Evolutionary conservation across 2,329 filamentous ascomycete genomes (phyloP), one percentile per base, ranked within the genome.

Genomic region (Celoporthe dispersa): DNA sequence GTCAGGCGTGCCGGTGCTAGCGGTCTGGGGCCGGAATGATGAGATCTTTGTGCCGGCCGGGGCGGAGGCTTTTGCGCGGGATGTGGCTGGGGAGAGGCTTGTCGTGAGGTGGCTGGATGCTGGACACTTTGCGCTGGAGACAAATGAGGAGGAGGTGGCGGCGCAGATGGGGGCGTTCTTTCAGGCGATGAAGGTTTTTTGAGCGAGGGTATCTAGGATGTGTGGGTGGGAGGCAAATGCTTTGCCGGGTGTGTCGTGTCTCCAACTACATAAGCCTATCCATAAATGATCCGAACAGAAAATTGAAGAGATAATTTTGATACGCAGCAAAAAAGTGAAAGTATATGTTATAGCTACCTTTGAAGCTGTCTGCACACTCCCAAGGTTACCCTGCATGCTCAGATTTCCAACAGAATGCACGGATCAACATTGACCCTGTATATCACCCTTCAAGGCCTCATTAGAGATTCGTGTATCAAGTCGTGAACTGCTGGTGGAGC

Each of bases 21-120:
- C 86, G 1, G 80, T 85, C 3, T 90, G 88, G 88, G 87, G 88
- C 0, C 85, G 84, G 78, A 83, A 86, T 69, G 88, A 90, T 78
- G 73, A 75, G 3, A 84, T 86, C 41, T 88, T 88, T 73, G 75
- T 85, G 0, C 73, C 82, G 0, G 73, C 81, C 0, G 88, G 87
- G 0, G 87, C 87, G 0, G 83, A 88, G 77, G 87, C 86, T 0
- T 90, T 80, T 73, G 82, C 81, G 74, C 78, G 75, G 31, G 87
- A 90, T 78, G 76, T 86, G 19, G 77, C 80, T 11, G 37, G 31
- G 53, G 53, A 9, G 16, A 77, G 82, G 33, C 80, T 84, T 5
- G 82, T 86, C 75, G 74, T 88, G 53, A 79, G 82, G 71, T 79
- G 85, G 64, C 74, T 89, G 57, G 86, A 90, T 75, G 83, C 83